A percentile compares a stretch with the other conserved stretches of the same genome.
Evolutionary conservation across 352 stramenopile species (phyloP).

Genomic region (Globisporangium recalcitrans): DNA sequence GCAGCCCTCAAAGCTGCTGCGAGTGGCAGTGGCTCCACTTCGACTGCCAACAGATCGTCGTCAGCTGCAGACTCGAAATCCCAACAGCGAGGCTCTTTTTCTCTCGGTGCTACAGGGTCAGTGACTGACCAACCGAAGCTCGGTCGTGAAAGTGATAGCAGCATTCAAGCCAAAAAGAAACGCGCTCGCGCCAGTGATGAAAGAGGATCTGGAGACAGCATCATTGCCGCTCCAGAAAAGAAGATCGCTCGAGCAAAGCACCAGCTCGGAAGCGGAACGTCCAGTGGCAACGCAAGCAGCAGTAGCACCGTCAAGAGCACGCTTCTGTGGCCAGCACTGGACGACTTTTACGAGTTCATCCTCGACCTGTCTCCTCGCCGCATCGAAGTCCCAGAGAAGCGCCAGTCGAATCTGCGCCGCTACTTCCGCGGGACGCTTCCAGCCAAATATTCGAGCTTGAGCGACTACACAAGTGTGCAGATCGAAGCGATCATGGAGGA

Average conservation of each 20-base stretch:
- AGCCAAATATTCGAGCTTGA: slow-evolving; percentile 36
- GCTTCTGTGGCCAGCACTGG: slow-evolving; percentile 62
- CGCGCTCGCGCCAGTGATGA: slow-evolving; percentile 5
- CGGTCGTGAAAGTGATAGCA: background rate
- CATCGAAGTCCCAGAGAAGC: slow-evolving; percentile 28
- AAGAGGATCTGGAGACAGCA: background rate
- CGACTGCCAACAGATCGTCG: background rate
- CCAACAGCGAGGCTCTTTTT: slow-evolving; percentile 5
- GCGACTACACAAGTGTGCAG: slow-evolving; percentile 54
- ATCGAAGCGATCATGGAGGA: slow-evolving; percentile 70
- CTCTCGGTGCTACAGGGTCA: slow-evolving; percentile 4
- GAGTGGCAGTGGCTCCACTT: slow-evolving; percentile 8
- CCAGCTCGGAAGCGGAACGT: slow-evolving; percentile 3
- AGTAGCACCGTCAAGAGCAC: slow-evolving; percentile 33
- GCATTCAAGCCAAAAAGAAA: slow-evolving; percentile 14
- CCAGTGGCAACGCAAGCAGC: background rate
- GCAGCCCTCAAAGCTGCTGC: slow-evolving; percentile 44
- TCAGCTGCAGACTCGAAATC: background rate
- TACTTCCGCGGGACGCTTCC: slow-evolving; percentile 36
- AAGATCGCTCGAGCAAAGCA: slow-evolving; percentile 7
- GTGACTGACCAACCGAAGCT: slow-evolving; percentile 11
- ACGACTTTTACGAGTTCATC: slow-evolving; percentile 76
- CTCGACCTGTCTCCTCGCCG: slow-evolving; percentile 52
- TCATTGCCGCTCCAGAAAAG: slow-evolving; percentile 5
- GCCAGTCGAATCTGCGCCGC: slow-evolving; percentile 24